Percentiles rank a stretch among this genome's conserved stretches.
phyloP scores from a whole-genome alignment of 768 basidiomycete species.

The Chalciporus sphaerocephalus region DNA sequence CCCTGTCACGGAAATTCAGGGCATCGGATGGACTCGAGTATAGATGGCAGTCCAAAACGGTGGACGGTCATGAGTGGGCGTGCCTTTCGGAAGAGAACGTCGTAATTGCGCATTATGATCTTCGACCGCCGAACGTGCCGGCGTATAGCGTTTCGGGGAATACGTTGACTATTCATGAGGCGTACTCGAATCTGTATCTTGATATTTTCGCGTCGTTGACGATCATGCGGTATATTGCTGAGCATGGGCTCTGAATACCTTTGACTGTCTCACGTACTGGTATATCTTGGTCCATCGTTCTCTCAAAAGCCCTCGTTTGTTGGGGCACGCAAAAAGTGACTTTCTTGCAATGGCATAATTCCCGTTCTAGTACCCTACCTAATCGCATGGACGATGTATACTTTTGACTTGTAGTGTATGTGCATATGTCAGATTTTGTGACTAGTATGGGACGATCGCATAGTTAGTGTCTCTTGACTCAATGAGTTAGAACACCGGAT shows the following conservation, averaged over 20 bases:
- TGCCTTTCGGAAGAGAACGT: slow-evolving; percentile 52
- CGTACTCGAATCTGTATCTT: slow-evolving; percentile 40
- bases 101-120: slow-evolving; percentile 62
- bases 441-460: no score
- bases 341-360: neutral
- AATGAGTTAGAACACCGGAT: no score
- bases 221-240: slow-evolving; percentile 61
- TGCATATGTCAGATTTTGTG: neutral
- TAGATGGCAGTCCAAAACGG: slow-evolving; percentile 55
- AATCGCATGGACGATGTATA: neutral
- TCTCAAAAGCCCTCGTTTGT: neutral
- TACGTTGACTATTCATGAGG: slow-evolving; percentile 55
- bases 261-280: no score
- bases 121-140: slow-evolving; percentile 50
- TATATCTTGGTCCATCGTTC: no score
- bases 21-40: slow-evolving; percentile 70
- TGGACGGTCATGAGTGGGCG: slow-evolving; percentile 71
- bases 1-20: slow-evolving; percentile 62
- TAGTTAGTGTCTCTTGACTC: no score
- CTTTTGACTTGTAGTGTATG: neutral
- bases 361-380: neutral
- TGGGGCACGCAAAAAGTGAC: neutral
- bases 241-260: slow-evolving; percentile 40
- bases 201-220: slow-evolving; percentile 49
- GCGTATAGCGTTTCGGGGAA: slow-evolving; percentile 62